phyloP scores from a whole-genome alignment of 1,284 basidiomycete genomes.

The Ceratobasidium sp. region DNA sequence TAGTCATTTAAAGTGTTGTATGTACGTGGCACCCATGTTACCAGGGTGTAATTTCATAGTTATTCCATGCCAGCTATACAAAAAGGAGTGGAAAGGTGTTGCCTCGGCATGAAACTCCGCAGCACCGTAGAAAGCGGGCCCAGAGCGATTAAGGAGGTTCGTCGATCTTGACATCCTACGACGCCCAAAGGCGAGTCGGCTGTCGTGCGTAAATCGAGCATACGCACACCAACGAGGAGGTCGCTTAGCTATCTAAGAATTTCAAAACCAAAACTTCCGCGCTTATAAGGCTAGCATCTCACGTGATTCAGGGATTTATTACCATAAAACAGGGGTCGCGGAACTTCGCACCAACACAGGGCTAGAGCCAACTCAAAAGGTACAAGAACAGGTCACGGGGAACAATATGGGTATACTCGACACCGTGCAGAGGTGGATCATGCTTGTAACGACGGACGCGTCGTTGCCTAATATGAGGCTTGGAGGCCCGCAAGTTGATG shows the following conservation, averaged over 20 bases:
- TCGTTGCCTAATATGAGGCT: slow-evolving; percentile 29
- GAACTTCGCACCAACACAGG: slow-evolving; percentile 9
- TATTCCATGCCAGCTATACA: background rate
- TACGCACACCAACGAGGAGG: slow-evolving; percentile 16
- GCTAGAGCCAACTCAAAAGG: background rate
- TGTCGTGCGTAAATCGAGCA: slow-evolving; percentile 51
- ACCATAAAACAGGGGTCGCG: background rate
- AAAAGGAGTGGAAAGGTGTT: slow-evolving; percentile 53
- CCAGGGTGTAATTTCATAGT: background rate
- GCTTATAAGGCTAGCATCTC: slow-evolving; percentile 4
- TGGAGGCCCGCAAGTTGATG: slow-evolving; percentile 17
- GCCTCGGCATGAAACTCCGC: slow-evolving; percentile 83
- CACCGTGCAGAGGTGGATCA: slow-evolving; percentile 5
- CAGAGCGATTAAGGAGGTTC: slow-evolving; percentile 79
- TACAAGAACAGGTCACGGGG: background rate
- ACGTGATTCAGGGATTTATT: slow-evolving; percentile 17
- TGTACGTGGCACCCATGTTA: background rate
- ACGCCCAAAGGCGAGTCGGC: slow-evolving; percentile 45
- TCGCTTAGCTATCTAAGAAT: slow-evolving; percentile 12
- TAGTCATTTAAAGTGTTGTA: slow-evolving; percentile 15
- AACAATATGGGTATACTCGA: slow-evolving; percentile 19
- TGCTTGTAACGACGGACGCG: slow-evolving; percentile 9
- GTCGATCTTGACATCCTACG: slow-evolving; percentile 57
- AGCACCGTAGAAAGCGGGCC: slow-evolving; percentile 67
- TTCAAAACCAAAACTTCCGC: slow-evolving; percentile 30